Evolutionary conservation across 2,329 filamentous ascomycete species (phyloP).

Genomic region (Claviceps humidiphila): DNA sequence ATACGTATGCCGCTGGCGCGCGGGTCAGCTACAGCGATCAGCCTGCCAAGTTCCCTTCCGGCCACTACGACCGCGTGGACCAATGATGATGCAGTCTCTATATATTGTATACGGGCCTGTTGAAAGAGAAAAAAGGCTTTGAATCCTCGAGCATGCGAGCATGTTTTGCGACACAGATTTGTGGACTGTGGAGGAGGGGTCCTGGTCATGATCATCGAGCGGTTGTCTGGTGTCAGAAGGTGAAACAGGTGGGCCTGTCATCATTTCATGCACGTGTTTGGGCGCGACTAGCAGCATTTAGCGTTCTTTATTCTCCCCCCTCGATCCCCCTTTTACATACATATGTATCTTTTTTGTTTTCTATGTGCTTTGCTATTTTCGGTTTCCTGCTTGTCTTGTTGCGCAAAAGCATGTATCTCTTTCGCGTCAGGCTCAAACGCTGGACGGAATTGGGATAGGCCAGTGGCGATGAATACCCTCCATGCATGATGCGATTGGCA

Average conservation of each 20-base stretch:
- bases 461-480: no score
- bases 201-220: no score
- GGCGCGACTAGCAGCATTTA: not conserved
- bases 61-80: constrained; percentile 40
- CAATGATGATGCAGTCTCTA: constrained; percentile 12
- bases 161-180: not conserved
- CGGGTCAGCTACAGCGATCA: constrained; percentile 32
- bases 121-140: no score
- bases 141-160: not conserved
- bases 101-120: no score
- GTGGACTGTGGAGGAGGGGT: no score
- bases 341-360: not conserved
- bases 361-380: not conserved
- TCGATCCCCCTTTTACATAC: no score
- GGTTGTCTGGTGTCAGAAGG: no score
- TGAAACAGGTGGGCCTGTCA: no score
- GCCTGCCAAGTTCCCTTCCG: constrained; percentile 42
- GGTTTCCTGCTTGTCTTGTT: not conserved
- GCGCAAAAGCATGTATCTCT: no score
- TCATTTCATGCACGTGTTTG: not conserved
- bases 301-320: not conserved
- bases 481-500: no score
- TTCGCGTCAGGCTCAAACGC: no score
- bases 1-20: constrained; percentile 11
- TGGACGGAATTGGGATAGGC: no score